Percentiles rank a stretch among this genome's conserved stretches.
Conservation (phyloP, 306 rosid species). For the Prunus davidiana region DNA sequence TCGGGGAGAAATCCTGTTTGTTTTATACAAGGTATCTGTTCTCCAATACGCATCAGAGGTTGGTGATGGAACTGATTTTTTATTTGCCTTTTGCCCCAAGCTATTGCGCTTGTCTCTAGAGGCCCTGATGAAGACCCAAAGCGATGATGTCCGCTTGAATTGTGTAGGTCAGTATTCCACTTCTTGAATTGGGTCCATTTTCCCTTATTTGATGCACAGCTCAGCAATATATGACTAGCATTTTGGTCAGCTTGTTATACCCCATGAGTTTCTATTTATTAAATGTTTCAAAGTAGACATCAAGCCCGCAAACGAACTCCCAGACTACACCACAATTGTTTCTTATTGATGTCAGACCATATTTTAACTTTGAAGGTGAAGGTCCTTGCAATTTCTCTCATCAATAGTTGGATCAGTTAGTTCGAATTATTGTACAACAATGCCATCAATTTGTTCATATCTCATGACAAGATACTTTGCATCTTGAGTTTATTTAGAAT, state of each 20-base stretch:
- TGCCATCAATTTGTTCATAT: background rate
- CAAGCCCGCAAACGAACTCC: background rate
- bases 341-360: background rate
- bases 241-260: background rate
- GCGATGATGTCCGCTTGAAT: constrained; percentile 80
- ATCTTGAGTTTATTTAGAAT: background rate
- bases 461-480: background rate
- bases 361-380: background rate
- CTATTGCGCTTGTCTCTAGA: constrained; percentile 65
- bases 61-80: constrained; percentile 52
- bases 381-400: background rate
- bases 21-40: constrained; percentile 63
- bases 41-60: constrained; percentile 47
- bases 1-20: constrained; percentile 81
- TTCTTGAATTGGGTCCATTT: constrained; percentile 5
- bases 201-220: background rate
- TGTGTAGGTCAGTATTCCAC: constrained; percentile 65
- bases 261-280: background rate
- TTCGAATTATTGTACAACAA: background rate
- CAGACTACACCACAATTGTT: background rate
- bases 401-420: background rate
- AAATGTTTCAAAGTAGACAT: background rate
- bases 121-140: constrained; percentile 78
- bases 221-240: background rate
- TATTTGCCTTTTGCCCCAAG: constrained; percentile 64